Base-by-base conservation (phyloP, 2,329 filamentous ascomycete species). In the Alternaria incomplexa region DNA sequence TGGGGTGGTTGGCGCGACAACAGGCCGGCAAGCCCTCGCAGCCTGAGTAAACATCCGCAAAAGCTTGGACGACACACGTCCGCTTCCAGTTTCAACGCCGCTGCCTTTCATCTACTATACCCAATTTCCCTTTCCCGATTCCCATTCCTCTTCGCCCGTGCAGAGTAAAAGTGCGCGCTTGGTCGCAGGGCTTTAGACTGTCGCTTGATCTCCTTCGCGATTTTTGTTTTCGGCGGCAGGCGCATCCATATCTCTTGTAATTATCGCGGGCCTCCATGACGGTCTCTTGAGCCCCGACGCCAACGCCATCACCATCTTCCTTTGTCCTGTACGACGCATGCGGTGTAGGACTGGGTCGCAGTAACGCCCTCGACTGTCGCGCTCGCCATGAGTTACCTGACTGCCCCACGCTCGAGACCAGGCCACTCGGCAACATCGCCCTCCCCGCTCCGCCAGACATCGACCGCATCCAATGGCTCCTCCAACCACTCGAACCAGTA, bases 401-500 rank as follows among this genome's bases (percentile, higher is more conserved):
- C 78, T 67, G 68, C 76, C 25, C 74, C 77, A 56, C 80, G 80
- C 65, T 77, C 80, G 73, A 72, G 77, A 69, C 74, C 80, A 45
- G 77, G 79, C 50, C 80, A 82, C 68, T 69, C 76, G 53, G 70
- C 79, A 11, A 70, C 80, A 30, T 78, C 78, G 73, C 81, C 84
- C 30, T 85, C 83, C 44, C 80, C 80, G 23, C 74, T 81, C 58
- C 85, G 91, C 68, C 89, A 92, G 72, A 85, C 88, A 30, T 93
- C 91, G 6, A 92, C 87, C 62, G 88, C 90, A 10, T 92, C 91
- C 7, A 88, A 88, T n/a, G 87, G 86, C 57, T 93, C 91, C 4
- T 91, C 90, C 4, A 86, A 85, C 59, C 91, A 89, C 77, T 91
- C 90, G 1, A 83, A 82, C 44, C 75, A 78, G 13, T 84, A 83